Conservation (phyloP, 2,329 filamentous ascomycete genomes). For the Epichloe elymi region DNA sequence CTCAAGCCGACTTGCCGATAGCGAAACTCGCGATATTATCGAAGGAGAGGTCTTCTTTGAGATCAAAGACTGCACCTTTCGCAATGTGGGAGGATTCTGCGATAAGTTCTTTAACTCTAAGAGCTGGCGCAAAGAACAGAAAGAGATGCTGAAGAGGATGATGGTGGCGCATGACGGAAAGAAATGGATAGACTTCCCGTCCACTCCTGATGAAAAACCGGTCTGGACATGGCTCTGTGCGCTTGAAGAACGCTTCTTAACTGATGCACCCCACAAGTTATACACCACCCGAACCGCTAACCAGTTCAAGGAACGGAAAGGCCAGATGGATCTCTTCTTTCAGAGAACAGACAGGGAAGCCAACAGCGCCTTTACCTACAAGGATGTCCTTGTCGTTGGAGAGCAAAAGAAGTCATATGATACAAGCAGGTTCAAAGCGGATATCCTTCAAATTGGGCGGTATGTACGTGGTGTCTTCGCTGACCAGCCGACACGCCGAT, state of each 20-base stretch:
- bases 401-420: conserved; percentile 10
- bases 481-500: conserved; percentile 12
- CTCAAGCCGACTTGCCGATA: conserved; percentile 5
- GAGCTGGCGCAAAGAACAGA: conserved; percentile 6
- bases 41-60: conserved; percentile 6
- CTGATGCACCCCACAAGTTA: conserved; percentile 7
- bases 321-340: conserved; percentile 12
- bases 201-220: conserved; percentile 4
- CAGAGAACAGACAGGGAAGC: conserved; percentile 2
- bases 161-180: conserved; percentile 7
- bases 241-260: conserved; percentile 5
- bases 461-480: conserved; percentile 8
- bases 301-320: conserved; percentile 11
- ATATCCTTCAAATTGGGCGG: conserved; percentile 9
- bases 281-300: conserved; percentile 9
- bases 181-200: conserved; percentile 8
- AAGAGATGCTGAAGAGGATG: conserved; percentile 3
- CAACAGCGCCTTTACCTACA: conserved; percentile 6
- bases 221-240: conserved; percentile 2
- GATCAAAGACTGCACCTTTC: conserved; percentile 8
- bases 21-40: conserved; percentile 4
- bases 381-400: conserved; percentile 11
- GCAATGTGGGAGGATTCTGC: conserved; percentile 8
- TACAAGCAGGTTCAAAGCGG: conserved; percentile 7
- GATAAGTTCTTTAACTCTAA: conserved; percentile 8